Conservation (phyloP, 768 basidiomycete genomes). For the Pisolithus tinctorius region DNA sequence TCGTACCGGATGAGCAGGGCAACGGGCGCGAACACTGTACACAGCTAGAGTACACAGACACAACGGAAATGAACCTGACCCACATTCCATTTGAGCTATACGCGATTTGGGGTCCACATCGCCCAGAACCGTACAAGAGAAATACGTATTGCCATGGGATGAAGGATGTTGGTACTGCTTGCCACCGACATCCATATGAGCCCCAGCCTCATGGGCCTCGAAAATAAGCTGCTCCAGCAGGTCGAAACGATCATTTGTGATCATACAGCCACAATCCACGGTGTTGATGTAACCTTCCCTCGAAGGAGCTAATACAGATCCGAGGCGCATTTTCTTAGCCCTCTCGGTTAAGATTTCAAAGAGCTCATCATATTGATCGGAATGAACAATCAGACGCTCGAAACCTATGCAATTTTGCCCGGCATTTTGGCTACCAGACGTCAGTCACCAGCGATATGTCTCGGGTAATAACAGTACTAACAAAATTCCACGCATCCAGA, state of each 20-base stretch:
- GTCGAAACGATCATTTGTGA: slow-evolving; percentile 64
- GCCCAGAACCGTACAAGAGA: slow-evolving; percentile 81
- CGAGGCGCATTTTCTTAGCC: slow-evolving; percentile 63
- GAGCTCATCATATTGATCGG: slow-evolving; percentile 69
- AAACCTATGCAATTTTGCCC: slow-evolving; percentile 98
- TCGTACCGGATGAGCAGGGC: slow-evolving; percentile 84
- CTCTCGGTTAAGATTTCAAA: slow-evolving; percentile 59
- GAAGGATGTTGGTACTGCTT: slow-evolving; percentile 57
- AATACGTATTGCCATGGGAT: slow-evolving; percentile 71
- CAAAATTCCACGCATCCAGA: slow-evolving; percentile 92
- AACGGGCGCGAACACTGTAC: slow-evolving; percentile 85
- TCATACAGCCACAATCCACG: slow-evolving; percentile 87
- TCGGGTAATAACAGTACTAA: slow-evolving; percentile 35
- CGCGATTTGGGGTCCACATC: slow-evolving; percentile 65
- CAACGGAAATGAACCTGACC: slow-evolving; percentile 3
- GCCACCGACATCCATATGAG: slow-evolving; percentile 58
- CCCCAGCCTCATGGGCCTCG: slow-evolving; percentile 65
- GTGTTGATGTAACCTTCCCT: slow-evolving; percentile 64
- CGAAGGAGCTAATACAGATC: slow-evolving; percentile 61
- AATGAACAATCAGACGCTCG: slow-evolving; percentile 86
- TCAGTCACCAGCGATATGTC: neutral
- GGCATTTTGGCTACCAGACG: slow-evolving; percentile 63
- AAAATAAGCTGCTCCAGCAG: slow-evolving; percentile 62
- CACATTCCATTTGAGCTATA: slow-evolving; percentile 77
- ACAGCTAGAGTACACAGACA: neutral